A percentile compares a stretch with the other conserved stretches of the same genome.
Conservation (phyloP, 768 basidiomycete species). For the Mycena venus region DNA sequence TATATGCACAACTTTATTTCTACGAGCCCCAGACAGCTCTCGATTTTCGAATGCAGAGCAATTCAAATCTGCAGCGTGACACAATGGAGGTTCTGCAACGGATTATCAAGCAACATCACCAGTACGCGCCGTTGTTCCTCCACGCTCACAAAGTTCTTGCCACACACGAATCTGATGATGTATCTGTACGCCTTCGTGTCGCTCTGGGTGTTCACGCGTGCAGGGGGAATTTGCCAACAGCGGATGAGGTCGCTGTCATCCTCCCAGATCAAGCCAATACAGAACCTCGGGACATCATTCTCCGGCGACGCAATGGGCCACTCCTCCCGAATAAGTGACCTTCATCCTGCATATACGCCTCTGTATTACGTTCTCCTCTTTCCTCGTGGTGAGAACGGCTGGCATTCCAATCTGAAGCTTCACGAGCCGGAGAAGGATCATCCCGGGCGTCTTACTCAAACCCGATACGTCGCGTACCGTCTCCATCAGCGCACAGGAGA, state of each 20-base stretch:
- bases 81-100: neutral
- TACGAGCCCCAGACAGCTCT: neutral
- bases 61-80: neutral
- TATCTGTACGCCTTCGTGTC: neutral
- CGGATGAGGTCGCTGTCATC: neutral
- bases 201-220: neutral
- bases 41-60: neutral
- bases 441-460: neutral
- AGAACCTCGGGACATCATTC: neutral
- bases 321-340: neutral
- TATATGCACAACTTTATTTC: neutral
- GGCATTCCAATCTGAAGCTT: neutral
- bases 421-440: neutral
- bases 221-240: neutral
- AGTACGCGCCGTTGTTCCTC: neutral
- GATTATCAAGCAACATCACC: neutral
- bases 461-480: neutral
- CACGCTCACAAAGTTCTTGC: neutral
- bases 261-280: neutral
- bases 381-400: neutral
- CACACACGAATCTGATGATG: neutral
- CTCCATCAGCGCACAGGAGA: neutral
- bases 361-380: neutral
- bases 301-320: neutral
- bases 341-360: neutral